Conservation (phyloP, 2,329 filamentous ascomycete genomes). For the Rhynchosporium graminicola region DNA sequence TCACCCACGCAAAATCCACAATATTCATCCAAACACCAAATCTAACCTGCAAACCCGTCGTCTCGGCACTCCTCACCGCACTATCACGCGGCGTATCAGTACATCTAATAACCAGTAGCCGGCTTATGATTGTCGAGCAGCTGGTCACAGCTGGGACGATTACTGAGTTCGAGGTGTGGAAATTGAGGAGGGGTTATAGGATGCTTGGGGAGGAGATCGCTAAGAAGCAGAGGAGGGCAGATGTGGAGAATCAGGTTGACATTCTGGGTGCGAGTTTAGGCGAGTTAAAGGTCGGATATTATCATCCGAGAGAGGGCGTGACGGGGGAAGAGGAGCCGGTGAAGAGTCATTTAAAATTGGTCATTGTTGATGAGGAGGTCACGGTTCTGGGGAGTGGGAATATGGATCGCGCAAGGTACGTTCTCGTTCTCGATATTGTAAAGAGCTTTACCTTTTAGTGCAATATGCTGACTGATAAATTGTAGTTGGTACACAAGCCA, state of each 20-base stretch:
- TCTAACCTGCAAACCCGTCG: conserved; percentile 66
- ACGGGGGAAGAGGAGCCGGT: conserved; percentile 55
- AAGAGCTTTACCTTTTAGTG: not conserved
- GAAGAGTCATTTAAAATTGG: conserved; percentile 77
- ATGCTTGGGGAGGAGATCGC: conserved; percentile 31
- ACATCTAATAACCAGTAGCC: conserved; percentile 63
- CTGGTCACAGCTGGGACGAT: conserved; percentile 77
- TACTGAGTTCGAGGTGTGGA: conserved; percentile 63
- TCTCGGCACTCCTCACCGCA: conserved; percentile 61
- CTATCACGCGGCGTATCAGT: conserved; percentile 68
- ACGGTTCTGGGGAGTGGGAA: conserved; percentile 78
- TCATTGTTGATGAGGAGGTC: conserved; percentile 67
- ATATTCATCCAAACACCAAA: conserved; percentile 78
- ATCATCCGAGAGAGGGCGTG: conserved; percentile 34
- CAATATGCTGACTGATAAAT: not conserved
- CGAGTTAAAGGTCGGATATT: conserved; percentile 35
- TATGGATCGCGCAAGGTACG: conserved; percentile 70
- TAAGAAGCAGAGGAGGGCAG: conserved; percentile 25
- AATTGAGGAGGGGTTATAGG: conserved; percentile 58
- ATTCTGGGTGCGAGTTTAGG: conserved; percentile 33
- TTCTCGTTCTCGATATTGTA: not conserved
- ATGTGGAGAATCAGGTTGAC: conserved; percentile 19
- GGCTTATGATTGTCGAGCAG: conserved; percentile 78
- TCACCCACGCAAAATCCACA: conserved; percentile 68
- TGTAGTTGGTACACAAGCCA: conserved; percentile 78